phyloP scores from a whole-genome alignment of 2,329 filamentous ascomycete species.

The Periconia digitata region DNA sequence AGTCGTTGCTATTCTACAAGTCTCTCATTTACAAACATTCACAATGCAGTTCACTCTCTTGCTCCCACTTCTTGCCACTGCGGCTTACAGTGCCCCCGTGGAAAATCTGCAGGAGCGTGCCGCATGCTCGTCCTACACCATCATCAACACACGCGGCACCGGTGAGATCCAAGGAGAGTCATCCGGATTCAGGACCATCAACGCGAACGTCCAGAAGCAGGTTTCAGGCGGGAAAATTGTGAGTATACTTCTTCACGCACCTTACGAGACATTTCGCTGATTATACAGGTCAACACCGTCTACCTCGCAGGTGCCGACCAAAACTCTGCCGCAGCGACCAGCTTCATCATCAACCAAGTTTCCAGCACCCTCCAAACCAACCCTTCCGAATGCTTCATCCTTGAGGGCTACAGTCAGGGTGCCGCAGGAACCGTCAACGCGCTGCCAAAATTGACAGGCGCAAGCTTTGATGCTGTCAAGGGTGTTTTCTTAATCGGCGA shows the following conservation, averaged over 20 bases:
- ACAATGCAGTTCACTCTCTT: constrained; percentile 2
- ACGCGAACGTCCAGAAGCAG: constrained; percentile 25
- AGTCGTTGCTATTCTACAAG: not conserved
- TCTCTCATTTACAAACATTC: too few species aligned
- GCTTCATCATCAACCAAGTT: constrained; percentile 40
- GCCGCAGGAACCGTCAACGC: constrained; percentile 41
- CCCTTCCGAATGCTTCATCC: constrained; percentile 39
- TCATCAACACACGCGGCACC: constrained; percentile 27
- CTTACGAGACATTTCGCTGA: too few species aligned
- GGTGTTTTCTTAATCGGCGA: constrained; percentile 42
- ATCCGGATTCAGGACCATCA: constrained; percentile 38
- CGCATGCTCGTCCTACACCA: constrained; percentile 22
- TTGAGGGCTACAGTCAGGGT: constrained; percentile 43
- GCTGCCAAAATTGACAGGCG: constrained; percentile 33
- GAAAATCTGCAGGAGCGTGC: constrained; percentile 12
- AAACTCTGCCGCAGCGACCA: constrained; percentile 27
- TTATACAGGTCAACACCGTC: constrained; percentile 35
- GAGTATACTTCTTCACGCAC: not conserved
- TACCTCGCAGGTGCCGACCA: constrained; percentile 34
- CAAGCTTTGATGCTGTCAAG: constrained; percentile 37
- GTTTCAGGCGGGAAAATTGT: constrained; percentile 35
- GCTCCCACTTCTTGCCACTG: constrained; percentile 12
- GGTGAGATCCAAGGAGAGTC: constrained; percentile 19
- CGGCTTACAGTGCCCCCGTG: constrained; percentile 13
- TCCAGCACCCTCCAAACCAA: constrained; percentile 19